Evolutionary conservation across 2,329 filamentous ascomycete species (phyloP).

Genomic region (Exophiala xenobiotica): DNA sequence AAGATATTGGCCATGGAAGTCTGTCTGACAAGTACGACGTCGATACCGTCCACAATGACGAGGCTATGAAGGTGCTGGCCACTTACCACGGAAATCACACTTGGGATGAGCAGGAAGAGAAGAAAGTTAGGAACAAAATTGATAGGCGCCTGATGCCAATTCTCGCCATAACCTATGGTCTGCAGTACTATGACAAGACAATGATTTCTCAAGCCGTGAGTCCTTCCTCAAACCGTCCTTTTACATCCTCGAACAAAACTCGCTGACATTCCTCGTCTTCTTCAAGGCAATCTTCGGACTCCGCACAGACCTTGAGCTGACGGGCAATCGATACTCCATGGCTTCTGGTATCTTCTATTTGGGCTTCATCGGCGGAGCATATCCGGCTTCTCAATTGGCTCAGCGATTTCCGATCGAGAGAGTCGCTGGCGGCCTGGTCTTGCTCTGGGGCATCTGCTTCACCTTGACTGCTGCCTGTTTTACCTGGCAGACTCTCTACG

Average conservation of each 20-base stretch:
- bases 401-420: slow-evolving; percentile 65
- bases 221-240: neutral
- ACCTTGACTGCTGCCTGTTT: slow-evolving; percentile 69
- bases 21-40: slow-evolving; percentile 13
- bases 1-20: slow-evolving; percentile 2
- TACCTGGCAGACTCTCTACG: slow-evolving; percentile 61
- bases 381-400: slow-evolving; percentile 68
- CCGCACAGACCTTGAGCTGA: slow-evolving; percentile 41
- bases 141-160: slow-evolving; percentile 49
- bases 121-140: slow-evolving; percentile 19
- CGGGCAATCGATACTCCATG: slow-evolving; percentile 43
- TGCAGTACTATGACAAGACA: slow-evolving; percentile 53
- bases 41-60: slow-evolving; percentile 23
- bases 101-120: slow-evolving; percentile 19
- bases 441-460: slow-evolving; percentile 66
- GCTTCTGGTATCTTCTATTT: slow-evolving; percentile 59
- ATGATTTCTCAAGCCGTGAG: slow-evolving; percentile 55
- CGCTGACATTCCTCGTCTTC: neutral
- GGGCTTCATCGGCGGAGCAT: slow-evolving; percentile 70
- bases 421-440: slow-evolving; percentile 61
- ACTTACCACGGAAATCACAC: slow-evolving; percentile 15
- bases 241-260: neutral
- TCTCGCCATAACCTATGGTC: slow-evolving; percentile 51
- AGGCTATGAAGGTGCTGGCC: slow-evolving; percentile 24
- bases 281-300: slow-evolving; percentile 45